Evolutionary conservation across 2,329 filamentous ascomycete genomes (phyloP).

Genomic region (Xylariaceae sp.): DNA sequence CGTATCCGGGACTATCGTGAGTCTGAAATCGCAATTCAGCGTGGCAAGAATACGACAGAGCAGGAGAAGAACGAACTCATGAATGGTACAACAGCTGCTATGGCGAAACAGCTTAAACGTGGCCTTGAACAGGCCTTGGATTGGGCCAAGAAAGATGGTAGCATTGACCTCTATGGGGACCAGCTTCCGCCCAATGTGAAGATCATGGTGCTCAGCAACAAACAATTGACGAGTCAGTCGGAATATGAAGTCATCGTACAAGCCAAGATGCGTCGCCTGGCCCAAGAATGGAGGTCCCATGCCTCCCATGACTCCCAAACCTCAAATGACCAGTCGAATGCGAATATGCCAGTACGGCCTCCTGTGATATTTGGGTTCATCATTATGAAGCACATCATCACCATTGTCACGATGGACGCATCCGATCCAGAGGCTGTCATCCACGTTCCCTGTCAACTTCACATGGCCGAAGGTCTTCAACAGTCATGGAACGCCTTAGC

Average conservation of each 20-base stretch:
- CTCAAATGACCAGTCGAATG: not conserved
- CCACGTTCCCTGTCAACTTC: conserved; percentile 28
- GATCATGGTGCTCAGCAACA: conserved; percentile 23
- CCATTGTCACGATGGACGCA: conserved; percentile 31
- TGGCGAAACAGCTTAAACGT: conserved; percentile 21
- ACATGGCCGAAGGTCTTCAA: conserved; percentile 30
- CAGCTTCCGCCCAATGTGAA: conserved; percentile 23
- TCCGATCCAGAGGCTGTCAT: conserved; percentile 22
- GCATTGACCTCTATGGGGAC: conserved; percentile 17
- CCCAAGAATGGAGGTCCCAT: conserved; percentile 21
- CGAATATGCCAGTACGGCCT: conserved; percentile 7
- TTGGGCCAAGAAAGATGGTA: conserved; percentile 29
- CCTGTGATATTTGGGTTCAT: conserved; percentile 32
- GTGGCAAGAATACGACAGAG: not conserved
- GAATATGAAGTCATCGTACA: conserved; percentile 22
- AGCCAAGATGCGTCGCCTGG: conserved; percentile 20
- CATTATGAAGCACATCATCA: conserved; percentile 30
- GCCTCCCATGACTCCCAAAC: conserved; percentile 1
- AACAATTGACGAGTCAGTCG: conserved; percentile 6
- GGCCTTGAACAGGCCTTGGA: conserved; percentile 21
- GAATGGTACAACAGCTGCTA: conserved; percentile 14
- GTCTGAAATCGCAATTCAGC: conserved; percentile 12
- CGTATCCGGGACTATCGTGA: conserved; percentile 27
- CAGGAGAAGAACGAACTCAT: conserved; percentile 7
- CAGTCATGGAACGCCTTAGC: conserved; percentile 33